Base-by-base conservation (phyloP, 371 early-diverging fungal genomes). In the Enterocytospora artemiae region DNA sequence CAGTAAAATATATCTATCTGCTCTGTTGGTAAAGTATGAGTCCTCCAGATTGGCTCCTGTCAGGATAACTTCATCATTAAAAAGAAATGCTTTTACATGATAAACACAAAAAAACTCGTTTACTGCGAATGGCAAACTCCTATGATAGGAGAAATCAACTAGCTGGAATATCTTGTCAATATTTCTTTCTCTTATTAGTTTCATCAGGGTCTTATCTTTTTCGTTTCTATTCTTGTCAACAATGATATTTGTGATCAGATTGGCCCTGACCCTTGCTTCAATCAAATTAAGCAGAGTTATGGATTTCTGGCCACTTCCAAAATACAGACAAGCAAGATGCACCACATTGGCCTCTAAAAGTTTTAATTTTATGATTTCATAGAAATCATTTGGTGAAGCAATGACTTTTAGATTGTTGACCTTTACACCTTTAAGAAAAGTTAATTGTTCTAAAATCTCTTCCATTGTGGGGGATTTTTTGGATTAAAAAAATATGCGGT, bases 41-140 rank as follows among this genome's bases (percentile, higher is more conserved):
- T 46, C 45, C 30, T 65, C 55, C 12, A 73, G 43, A 56, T 73
- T 73, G 25, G 73, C 73, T 14, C 73, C 73, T 14, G 70, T 50
- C 4, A 73, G 1, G 43, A 70, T 53, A 20, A 58, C 43, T 14
- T 41, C 5, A 44, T 65, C 57, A 57, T 73, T 70, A 46, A 73
- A 73, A 3, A 70, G 44, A 46, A 43, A 61, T 1, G 61, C 24
- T 59, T 73, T 73, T 27, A 46, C 32, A 55, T 73, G 73, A 37
- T 54, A 70, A 2, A 66, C 67, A 3, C 31, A n/a, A 3, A 62
- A 37, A n/a, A 64, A 7, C 48, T 73, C 70, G 22, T 56, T 65
- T 1, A 73, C 9, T 4, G 16, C 33, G 12, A 1, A 12, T 30
- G 70, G 63, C 12, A 69, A 3, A 32, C 56, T 16, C 20, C 9